Percentiles rank a stretch among this genome's conserved stretches.
phyloP scores from a whole-genome alignment of 1,139 yeast genomes.

The Geotrichum aggregatum region DNA sequence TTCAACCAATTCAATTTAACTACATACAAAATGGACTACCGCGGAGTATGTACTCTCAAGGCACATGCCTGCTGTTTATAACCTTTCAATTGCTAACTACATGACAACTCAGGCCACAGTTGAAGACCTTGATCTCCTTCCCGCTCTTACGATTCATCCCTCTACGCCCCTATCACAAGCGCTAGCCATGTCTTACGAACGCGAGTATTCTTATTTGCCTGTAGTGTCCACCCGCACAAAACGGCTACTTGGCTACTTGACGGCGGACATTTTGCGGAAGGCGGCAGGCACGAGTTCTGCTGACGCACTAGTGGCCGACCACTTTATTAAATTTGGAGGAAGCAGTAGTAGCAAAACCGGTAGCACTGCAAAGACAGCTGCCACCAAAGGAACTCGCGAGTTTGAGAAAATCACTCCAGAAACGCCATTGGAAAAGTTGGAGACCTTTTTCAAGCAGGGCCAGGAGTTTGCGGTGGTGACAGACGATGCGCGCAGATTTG shows the following conservation, averaged over 20 bases:
- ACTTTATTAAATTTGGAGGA: slow-evolving; percentile 33
- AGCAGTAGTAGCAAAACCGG: background rate
- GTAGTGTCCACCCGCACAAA: slow-evolving; percentile 52
- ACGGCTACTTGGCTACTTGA: slow-evolving; percentile 53
- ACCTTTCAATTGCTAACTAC: background rate
- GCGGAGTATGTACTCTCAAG: slow-evolving; percentile 29
- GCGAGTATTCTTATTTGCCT: slow-evolving; percentile 56
- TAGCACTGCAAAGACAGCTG: too few species aligned
- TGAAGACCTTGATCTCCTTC: slow-evolving; percentile 59
- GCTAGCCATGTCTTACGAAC: slow-evolving; percentile 48
- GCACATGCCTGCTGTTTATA: background rate
- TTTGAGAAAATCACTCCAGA: slow-evolving; percentile 51
- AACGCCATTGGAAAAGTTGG: slow-evolving; percentile 56
- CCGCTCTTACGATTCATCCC: slow-evolving; percentile 57
- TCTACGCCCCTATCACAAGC: slow-evolving; percentile 49
- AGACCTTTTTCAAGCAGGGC: slow-evolving; percentile 49
- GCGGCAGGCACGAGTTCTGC: slow-evolving; percentile 38
- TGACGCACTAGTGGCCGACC: slow-evolving; percentile 40
- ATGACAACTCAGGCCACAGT: slow-evolving; percentile 47
- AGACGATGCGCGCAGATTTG: slow-evolving; percentile 52
- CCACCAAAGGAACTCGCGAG: slow-evolving; percentile 21
- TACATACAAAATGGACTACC: slow-evolving; percentile 24
- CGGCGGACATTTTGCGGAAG: slow-evolving; percentile 47
- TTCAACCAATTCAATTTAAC: background rate
- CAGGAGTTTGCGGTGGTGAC: slow-evolving; percentile 58